Conservation (phyloP, 192 early-diverging fungal species). For the Gamsiella multidivaricata region DNA sequence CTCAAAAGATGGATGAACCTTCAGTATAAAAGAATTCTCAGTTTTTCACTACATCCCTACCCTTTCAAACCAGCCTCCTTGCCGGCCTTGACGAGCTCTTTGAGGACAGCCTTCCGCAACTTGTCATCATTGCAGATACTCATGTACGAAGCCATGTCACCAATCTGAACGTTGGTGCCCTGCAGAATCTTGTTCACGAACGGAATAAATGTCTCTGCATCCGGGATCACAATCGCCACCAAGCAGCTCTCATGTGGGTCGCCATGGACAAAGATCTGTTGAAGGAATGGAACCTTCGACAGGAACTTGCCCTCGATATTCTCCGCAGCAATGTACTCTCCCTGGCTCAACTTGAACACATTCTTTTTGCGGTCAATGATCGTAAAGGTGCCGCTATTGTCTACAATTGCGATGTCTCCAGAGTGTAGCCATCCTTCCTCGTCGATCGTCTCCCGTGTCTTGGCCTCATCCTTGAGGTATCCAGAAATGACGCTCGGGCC, state of each 20-base stretch:
- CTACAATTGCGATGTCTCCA: constrained; percentile 85
- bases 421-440: constrained; percentile 90
- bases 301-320: constrained; percentile 79
- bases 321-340: constrained; percentile 88
- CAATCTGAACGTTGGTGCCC: constrained; percentile 47
- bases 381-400: constrained; percentile 71
- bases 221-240: constrained; percentile 83
- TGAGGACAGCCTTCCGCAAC: constrained; percentile 61
- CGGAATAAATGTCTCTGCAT: constrained; percentile 60
- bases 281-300: constrained; percentile 66
- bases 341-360: constrained; percentile 74
- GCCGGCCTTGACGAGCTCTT: constrained; percentile 65
- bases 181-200: constrained; percentile 60
- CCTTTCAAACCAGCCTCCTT: constrained; percentile 69
- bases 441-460: constrained; percentile 79
- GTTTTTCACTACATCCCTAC: no score
- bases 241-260: constrained; percentile 78
- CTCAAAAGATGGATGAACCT: neutral
- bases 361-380: constrained; percentile 91
- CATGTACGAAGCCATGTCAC: constrained; percentile 21
- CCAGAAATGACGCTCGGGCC: constrained; percentile 80
- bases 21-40: no score
- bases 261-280: constrained; percentile 83
- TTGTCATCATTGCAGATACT: constrained; percentile 69
- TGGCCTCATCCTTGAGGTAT: constrained; percentile 82